These are phyloP conservation scores for Chaetomiaceae sp. DNA, from an alignment of 2,329 filamentous ascomycete genomes.

Conservation along the genomic window DNA sequence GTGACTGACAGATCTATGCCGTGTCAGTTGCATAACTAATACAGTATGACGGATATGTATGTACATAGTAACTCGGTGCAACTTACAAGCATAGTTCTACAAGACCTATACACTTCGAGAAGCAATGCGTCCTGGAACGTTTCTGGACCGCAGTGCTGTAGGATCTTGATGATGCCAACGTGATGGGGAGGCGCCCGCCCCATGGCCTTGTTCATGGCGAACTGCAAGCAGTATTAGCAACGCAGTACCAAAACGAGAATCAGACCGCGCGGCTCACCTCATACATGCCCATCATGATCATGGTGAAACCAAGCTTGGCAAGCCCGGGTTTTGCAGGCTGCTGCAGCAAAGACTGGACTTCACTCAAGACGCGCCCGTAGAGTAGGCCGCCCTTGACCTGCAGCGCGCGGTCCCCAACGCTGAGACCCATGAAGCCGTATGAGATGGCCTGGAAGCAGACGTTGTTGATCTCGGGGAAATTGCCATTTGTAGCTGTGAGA, in stretches of 20 bases:
- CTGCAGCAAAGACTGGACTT: background rate
- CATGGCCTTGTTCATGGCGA: background rate
- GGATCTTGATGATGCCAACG: background rate
- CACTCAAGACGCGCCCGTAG: background rate
- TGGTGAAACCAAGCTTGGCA: background rate
- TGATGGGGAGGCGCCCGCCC: conserved; percentile 5
- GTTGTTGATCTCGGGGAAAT: background rate
- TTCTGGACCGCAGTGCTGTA: conserved; percentile 3
- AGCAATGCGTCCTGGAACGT: background rate
- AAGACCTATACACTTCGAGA: background rate
- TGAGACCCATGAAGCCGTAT: background rate
- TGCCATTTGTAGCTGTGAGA: background rate
- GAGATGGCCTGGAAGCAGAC: conserved; percentile 1
- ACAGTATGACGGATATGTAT: background rate
- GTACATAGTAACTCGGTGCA: too few species aligned
- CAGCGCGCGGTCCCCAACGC: background rate
- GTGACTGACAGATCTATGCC: background rate
- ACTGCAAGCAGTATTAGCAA: background rate
- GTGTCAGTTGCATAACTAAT: background rate
- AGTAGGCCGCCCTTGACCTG: background rate
- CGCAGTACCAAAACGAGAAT: background rate
- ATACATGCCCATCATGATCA: conserved; percentile 2
- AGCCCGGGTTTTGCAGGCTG: background rate
- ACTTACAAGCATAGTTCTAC: conserved; percentile 4
- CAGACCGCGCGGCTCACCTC: background rate